Evolutionary conservation across 352 stramenopile species (phyloP), one percentile per base, ranked within the genome.

Genomic region (Globisporangium yorkense): DNA sequence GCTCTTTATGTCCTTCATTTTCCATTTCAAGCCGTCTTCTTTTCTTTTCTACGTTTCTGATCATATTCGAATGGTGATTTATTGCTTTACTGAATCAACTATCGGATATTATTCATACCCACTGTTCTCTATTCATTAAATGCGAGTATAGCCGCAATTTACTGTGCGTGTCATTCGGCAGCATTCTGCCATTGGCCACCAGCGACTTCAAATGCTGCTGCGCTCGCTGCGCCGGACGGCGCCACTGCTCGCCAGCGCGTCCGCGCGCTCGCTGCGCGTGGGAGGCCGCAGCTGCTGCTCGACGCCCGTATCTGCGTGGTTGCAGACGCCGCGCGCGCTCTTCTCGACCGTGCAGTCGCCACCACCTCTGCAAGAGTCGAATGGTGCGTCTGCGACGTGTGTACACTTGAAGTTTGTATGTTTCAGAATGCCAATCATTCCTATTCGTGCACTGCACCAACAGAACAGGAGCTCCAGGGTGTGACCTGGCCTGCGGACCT

Each of bases 401-500:
- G 13, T 8, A 20, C 40, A 45, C 15, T n/a, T 45, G 40, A 10
- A 37, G 0, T 37, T 10, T 8, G 12, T 45, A 45, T n/a, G 15
- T 15, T 18, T 46, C n/a, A 12, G 5, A 18, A 21, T 46, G 47
- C 33, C 33, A 37, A 37, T 37, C 6, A 10, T 37, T 37, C 33
- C 33, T 37, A 1, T 10, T 27, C 24, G 24, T 37, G 9, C 33
- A 37, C 33, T 12, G 33, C 12, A 13, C 3, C 35, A 4, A 10
- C 35, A 12, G 31, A 35, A 15, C 9, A 40, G 35, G 12, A 12
- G 35, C 35, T 16, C 35, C 8, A 40, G 21, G 15, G 12, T 27
- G 41, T 59, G 54, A 45, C 43, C 35, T 85, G 75, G 75, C 68
- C 75, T 2, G 60, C 60, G 6, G 70, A 79, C 1, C 52, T 80